phyloP scores from a whole-genome alignment of 192 early-diverging fungal genomes.

The Coemansia sp. region DNA sequence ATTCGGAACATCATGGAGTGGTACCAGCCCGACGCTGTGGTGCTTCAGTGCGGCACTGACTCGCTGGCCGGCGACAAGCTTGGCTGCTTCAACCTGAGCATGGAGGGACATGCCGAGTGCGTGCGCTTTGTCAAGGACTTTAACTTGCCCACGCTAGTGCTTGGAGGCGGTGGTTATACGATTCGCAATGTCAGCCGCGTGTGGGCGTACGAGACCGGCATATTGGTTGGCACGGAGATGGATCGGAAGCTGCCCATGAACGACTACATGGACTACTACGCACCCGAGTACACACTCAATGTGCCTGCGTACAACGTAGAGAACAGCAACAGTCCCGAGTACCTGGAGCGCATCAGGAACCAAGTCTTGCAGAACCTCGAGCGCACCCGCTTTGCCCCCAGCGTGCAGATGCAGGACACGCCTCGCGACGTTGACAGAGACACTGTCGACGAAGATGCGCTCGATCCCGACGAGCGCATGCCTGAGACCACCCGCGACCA shows the following conservation, averaged over 20 bases:
- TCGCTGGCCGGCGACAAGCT: constrained; percentile 91
- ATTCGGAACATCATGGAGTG: constrained; percentile 87
- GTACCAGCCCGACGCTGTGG: constrained; percentile 90
- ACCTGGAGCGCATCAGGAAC: constrained; percentile 72
- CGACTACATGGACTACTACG: constrained; percentile 93
- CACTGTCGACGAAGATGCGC: constrained; percentile 42
- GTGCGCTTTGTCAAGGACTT: constrained; percentile 91
- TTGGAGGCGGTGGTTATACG: constrained; percentile 98
- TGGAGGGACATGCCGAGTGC: constrained; percentile 93
- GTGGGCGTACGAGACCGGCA: constrained; percentile 95
- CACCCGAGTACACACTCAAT: constrained; percentile 88
- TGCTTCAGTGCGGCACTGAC: constrained; percentile 97
- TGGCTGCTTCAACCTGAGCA: constrained; percentile 93
- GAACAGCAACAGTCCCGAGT: constrained; percentile 87
- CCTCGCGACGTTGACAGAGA: constrained; percentile 51
- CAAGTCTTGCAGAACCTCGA: constrained; percentile 67
- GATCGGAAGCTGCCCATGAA: constrained; percentile 81
- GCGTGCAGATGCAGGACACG: constrained; percentile 59
- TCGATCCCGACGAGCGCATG: constrained; percentile 57
- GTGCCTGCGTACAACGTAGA: constrained; percentile 85
- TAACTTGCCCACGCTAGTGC: constrained; percentile 87
- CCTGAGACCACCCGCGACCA: constrained; percentile 45
- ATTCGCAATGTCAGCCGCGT: constrained; percentile 93
- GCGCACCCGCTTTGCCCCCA: constrained; percentile 66
- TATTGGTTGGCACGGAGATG: constrained; percentile 76